Base-by-base conservation (phyloP, 2,329 filamentous ascomycete species). In the Thermochaetoides dissita region DNA sequence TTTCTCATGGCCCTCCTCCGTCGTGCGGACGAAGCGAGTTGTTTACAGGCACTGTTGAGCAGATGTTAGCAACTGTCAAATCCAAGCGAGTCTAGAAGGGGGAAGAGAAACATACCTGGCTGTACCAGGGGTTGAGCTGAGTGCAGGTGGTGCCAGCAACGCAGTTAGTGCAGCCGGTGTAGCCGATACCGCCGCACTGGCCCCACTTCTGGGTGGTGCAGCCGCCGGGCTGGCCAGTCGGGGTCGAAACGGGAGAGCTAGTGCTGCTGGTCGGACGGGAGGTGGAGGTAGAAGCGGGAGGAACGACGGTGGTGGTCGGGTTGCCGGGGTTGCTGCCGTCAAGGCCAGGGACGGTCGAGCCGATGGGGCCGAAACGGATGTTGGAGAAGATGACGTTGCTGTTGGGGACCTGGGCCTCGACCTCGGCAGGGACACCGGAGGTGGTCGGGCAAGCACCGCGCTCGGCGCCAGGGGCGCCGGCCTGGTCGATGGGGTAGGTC, bases 341-440 rank as follows among this genome's bases (percentile, higher is more conserved):
- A 17, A 49, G 46, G 41, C 48, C 49, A 24, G 39, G 46, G 49
- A 64, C 74, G 52, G 74, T 77, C 37, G 67, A 71, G 54, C 65
- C 66, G 54, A 77, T 69, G 45, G 71, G 64, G 30, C 68, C 74
- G 52, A 73, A 65, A 60, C 67, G 69, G 64, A 76, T 75, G 64
- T 76, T 75, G 50, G 71, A 75, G 63, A 66, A 78, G 48, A 63
- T 56, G 40, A 78, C 74, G 51, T 63, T 63, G 40, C 72, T 59
- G 58, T 66, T 63, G 35, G 71, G 63, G 10, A 57, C 53, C 40
- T 59, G 50, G 10, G 56, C 35, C 59, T 76, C 68, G 36, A 79
- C 58, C 3, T 67, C 64, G 30, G 55, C 43, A 28, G 74, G 74
- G 30, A 60, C 64, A 36, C 75, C 75, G 12, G 70, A 71, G 50